phyloP scores from a whole-genome alignment of 257 asterid species.

The Solanum chiquidenum region DNA sequence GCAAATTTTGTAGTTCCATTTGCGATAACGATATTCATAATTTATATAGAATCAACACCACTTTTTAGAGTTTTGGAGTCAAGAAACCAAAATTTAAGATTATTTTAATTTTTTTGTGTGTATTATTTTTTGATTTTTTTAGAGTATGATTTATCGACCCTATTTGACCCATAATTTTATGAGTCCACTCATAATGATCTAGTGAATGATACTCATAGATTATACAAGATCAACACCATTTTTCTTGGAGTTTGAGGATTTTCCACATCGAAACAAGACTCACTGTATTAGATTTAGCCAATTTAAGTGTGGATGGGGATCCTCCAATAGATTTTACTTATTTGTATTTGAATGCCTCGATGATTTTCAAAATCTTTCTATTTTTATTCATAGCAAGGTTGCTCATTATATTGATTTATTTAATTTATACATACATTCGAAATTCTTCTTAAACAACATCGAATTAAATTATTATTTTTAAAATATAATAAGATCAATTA shows the following conservation, averaged over 20 bases:
- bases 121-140: too few relatives aligned
- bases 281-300: too few relatives aligned
- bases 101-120: not conserved
- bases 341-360: too few relatives aligned
- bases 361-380: not conserved
- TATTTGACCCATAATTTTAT: not conserved
- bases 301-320: too few relatives aligned
- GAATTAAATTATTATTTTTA: not conserved
- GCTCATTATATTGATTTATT: not conserved
- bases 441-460: not conserved
- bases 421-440: not conserved
- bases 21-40: not conserved
- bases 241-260: not conserved
- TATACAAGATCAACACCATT: not conserved
- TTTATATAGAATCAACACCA: not conserved
- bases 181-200: not conserved
- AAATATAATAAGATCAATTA: not conserved
- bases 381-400: not conserved
- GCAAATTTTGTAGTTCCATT: too few relatives aligned
- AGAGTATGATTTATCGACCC: not conserved
- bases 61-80: not conserved
- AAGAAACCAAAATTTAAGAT: too few relatives aligned
- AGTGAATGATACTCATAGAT: too few relatives aligned
- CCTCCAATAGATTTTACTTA: too few relatives aligned
- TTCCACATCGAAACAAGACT: not conserved